phyloP scores from a whole-genome alignment of 169 alveolate genomes.

The Cyclospora cayetanensis region DNA sequence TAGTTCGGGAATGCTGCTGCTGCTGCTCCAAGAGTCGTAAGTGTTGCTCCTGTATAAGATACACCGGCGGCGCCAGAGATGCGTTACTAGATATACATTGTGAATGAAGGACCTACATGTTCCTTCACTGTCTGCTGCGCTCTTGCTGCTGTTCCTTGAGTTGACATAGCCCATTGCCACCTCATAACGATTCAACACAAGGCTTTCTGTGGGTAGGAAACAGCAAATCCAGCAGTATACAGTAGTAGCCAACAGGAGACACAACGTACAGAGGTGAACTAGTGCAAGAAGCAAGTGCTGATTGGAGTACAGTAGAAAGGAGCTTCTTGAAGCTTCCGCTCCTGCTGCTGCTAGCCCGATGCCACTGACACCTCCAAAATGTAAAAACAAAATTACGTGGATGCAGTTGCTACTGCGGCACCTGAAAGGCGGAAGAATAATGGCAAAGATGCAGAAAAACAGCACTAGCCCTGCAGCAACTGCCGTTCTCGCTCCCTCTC shows the following conservation, averaged over 20 bases:
- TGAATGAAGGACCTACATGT: background rate
- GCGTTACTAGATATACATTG: background rate
- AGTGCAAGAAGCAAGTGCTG: constrained; percentile 43
- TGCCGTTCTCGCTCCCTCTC: constrained; percentile 15
- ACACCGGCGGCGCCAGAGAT: background rate
- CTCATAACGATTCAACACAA: background rate
- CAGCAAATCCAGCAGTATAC: background rate
- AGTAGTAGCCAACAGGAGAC: background rate
- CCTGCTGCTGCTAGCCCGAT: constrained; percentile 52
- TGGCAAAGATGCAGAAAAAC: background rate
- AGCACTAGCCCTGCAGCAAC: background rate
- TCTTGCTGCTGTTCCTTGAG: background rate
- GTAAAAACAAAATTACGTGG: background rate
- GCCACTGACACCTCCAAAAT: constrained; percentile 34
- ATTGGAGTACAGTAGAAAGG: constrained; percentile 40
- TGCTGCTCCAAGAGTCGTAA: constrained; percentile 36
- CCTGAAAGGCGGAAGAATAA: constrained; percentile 10
- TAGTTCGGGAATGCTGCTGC: background rate
- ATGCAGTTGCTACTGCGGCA: constrained; percentile 38
- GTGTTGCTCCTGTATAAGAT: background rate
- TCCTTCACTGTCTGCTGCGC: background rate
- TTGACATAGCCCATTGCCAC: background rate
- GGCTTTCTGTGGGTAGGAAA: constrained; percentile 8
- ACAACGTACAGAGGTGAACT: background rate
- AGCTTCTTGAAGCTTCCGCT: background rate